phyloP scores from a whole-genome alignment of 805 yeast species.

The Metschnikowia amazonensis region DNA sequence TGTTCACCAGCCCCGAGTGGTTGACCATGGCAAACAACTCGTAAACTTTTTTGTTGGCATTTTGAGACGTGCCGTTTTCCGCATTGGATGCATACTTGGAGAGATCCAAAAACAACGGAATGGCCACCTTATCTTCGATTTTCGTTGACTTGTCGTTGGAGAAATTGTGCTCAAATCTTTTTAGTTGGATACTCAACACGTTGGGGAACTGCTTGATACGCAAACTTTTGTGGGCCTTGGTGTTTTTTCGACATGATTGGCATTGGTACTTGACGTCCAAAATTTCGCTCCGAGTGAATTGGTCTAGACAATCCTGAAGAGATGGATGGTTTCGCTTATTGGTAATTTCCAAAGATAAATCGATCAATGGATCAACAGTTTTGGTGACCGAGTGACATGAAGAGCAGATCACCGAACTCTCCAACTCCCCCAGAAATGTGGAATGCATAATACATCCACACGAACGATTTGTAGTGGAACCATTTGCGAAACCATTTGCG shows the following conservation, averaged over 20 bases:
- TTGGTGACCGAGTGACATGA: slow-evolving; percentile 61
- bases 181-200: slow-evolving; percentile 79
- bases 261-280: slow-evolving; percentile 76
- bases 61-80: neutral
- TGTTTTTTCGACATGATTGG: slow-evolving; percentile 54
- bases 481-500: neutral
- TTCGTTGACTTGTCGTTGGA: slow-evolving; percentile 53
- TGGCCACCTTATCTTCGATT: slow-evolving; percentile 67
- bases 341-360: slow-evolving; percentile 73
- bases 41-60: slow-evolving; percentile 43
- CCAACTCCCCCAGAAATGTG: slow-evolving; percentile 77
- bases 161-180: slow-evolving; percentile 65
- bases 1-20: slow-evolving; percentile 89
- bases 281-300: slow-evolving; percentile 74
- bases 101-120: slow-evolving; percentile 73
- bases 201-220: slow-evolving; percentile 68
- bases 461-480: neutral
- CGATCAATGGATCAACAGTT: slow-evolving; percentile 86
- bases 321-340: slow-evolving; percentile 24
- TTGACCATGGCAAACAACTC: slow-evolving; percentile 85
- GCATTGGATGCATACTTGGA: slow-evolving; percentile 45
- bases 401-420: slow-evolving; percentile 73
- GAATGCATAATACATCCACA: slow-evolving; percentile 83
- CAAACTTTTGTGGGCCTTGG: slow-evolving; percentile 68
- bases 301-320: slow-evolving; percentile 63